Percentiles rank a stretch among this genome's conserved stretches.
Evolutionary conservation across 371 early-diverging fungal genomes (phyloP).

Genomic region (Apophysomyces ossiformis): DNA sequence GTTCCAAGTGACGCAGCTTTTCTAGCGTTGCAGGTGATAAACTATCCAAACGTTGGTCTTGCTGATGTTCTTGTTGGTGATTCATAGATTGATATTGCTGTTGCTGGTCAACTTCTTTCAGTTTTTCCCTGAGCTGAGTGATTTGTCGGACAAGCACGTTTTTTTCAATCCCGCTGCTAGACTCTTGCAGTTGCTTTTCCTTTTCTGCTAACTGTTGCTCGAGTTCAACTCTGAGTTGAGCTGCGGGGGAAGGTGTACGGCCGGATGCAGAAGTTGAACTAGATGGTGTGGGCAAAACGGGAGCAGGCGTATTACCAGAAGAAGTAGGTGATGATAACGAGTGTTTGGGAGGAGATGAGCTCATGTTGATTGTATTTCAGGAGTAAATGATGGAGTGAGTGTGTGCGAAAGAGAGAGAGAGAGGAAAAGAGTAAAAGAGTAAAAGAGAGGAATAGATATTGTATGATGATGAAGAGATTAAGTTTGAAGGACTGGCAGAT

Average conservation of each 20-base stretch:
- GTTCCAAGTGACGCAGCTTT: constrained; percentile 34
- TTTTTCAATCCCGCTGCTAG: constrained; percentile 31
- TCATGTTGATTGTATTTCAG: constrained; percentile 9
- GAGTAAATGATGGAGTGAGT: not conserved
- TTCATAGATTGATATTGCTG: not conserved
- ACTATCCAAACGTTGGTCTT: constrained; percentile 8
- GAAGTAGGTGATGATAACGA: constrained; percentile 14
- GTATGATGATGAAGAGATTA: not conserved
- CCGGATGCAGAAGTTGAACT: constrained; percentile 20
- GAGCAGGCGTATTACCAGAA: constrained; percentile 17
- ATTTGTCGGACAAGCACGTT: constrained; percentile 34
- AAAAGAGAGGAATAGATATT: not conserved
- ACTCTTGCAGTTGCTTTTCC: constrained; percentile 26
- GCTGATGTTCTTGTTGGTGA: not conserved
- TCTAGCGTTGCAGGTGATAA: constrained; percentile 23
- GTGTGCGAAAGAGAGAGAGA: not conserved
- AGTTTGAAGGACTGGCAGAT: not conserved
- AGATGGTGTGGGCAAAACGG: constrained; percentile 23
- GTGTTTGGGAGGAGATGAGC: constrained; percentile 13
- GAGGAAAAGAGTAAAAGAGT: not conserved
- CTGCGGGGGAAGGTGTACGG: not conserved
- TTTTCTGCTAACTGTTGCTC: constrained; percentile 26
- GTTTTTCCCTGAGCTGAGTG: constrained; percentile 24
- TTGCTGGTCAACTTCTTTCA: constrained; percentile 21
- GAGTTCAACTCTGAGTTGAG: constrained; percentile 16